Evolutionary conservation across 2,329 filamentous ascomycete genomes (phyloP).

Genomic region (Ophiostoma australiae): DNA sequence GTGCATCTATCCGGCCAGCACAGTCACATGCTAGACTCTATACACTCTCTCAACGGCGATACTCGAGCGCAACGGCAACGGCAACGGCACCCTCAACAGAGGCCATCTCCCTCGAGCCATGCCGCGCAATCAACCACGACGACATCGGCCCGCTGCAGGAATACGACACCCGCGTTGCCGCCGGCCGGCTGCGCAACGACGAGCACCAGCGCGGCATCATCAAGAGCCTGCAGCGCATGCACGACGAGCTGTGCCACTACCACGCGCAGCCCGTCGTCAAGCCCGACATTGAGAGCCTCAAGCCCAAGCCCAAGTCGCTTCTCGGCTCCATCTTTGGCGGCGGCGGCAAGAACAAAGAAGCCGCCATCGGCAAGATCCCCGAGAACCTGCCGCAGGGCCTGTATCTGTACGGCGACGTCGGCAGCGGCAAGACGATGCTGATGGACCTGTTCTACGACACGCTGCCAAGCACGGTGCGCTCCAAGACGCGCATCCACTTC

Average conservation of each 20-base stretch:
- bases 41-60: conserved; percentile 22
- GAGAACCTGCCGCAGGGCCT: conserved; percentile 76
- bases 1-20: not conserved
- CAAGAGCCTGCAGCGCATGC: conserved; percentile 79
- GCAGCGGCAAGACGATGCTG: conserved; percentile 97
- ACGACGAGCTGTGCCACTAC: conserved; percentile 75
- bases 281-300: conserved; percentile 66
- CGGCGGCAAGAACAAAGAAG: conserved; percentile 27
- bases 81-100: conserved; percentile 1
- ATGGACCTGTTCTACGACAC: conserved; percentile 99
- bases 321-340: conserved; percentile 56
- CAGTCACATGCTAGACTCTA: conserved; percentile 24
- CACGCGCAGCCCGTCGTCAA: conserved; percentile 67
- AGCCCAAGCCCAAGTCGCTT: conserved; percentile 47
- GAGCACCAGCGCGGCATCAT: conserved; percentile 87
- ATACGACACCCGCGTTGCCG: conserved; percentile 75
- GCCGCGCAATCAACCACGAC: not conserved
- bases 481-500: conserved; percentile 93
- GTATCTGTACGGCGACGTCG: conserved; percentile 95
- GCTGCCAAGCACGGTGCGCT: conserved; percentile 68
- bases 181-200: conserved; percentile 74
- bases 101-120: not conserved
- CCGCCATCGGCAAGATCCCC: conserved; percentile 53
- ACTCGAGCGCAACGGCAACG: conserved; percentile 26
- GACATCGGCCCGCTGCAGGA: conserved; percentile 71